Evolutionary conservation across 2,329 filamentous ascomycete species (phyloP).

Genomic region (Penicillium sp.): DNA sequence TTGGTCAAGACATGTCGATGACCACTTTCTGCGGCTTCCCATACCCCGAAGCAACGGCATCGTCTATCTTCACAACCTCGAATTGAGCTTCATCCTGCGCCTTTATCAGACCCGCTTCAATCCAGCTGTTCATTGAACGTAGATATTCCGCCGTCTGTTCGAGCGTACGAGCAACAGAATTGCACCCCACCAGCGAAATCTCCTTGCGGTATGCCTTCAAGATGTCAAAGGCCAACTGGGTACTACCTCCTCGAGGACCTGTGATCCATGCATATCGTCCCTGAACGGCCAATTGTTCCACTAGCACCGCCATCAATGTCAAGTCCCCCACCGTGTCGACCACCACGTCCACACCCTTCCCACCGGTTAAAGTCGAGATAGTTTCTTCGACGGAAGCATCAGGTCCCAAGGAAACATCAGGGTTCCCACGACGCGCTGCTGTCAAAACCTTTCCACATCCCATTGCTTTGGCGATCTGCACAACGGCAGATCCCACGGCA

Average conservation of each 20-base stretch:
- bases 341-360: slow-evolving; percentile 27
- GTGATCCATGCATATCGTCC: slow-evolving; percentile 38
- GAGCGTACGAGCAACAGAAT: slow-evolving; percentile 22
- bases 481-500: slow-evolving; percentile 36
- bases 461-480: slow-evolving; percentile 32
- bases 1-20: slow-evolving; percentile 19
- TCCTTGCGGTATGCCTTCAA: slow-evolving; percentile 31
- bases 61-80: slow-evolving; percentile 18
- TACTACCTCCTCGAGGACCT: slow-evolving; percentile 26
- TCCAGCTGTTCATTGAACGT: slow-evolving; percentile 19
- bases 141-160: slow-evolving; percentile 23
- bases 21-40: slow-evolving; percentile 17
- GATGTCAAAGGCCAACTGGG: slow-evolving; percentile 25
- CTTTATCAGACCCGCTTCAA: slow-evolving; percentile 20
- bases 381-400: slow-evolving; percentile 5
- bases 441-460: slow-evolving; percentile 35
- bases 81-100: slow-evolving; percentile 20
- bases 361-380: slow-evolving; percentile 21
- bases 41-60: slow-evolving; percentile 20
- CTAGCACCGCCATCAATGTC: slow-evolving; percentile 30
- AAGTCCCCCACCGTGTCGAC: slow-evolving; percentile 40
- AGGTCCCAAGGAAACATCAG: slow-evolving; percentile 27
- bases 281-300: slow-evolving; percentile 31
- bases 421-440: slow-evolving; percentile 28
- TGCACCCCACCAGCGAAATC: slow-evolving; percentile 29